These are phyloP conservation scores for Candida tibetensis DNA, from an alignment of 805 yeast species.

Conservation along the genomic window DNA sequence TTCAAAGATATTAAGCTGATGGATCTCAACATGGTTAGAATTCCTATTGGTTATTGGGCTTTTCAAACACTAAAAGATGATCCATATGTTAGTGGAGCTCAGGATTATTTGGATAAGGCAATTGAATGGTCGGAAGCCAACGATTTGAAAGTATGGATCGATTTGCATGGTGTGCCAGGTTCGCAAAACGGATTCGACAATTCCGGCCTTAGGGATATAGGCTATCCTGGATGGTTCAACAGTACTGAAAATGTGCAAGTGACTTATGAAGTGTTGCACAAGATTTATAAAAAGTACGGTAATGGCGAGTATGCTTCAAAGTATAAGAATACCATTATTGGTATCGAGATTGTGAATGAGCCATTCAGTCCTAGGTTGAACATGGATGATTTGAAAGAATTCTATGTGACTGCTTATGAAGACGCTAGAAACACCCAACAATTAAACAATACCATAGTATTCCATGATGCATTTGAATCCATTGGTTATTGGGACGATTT, in stretches of 20 bases:
- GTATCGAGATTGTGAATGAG: slow-evolving; percentile 41
- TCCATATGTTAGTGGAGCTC: slow-evolving; percentile 68
- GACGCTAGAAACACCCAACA: slow-evolving; percentile 30
- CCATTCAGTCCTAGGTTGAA: slow-evolving; percentile 30
- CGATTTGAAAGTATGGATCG: slow-evolving; percentile 79
- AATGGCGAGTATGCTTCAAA: slow-evolving; percentile 18
- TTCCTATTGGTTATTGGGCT: slow-evolving; percentile 85
- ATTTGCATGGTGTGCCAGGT: slow-evolving; percentile 95
- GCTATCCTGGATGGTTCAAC: slow-evolving; percentile 37
- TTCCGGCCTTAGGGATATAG: slow-evolving; percentile 58
- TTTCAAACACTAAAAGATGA: slow-evolving; percentile 49
- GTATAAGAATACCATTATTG: slow-evolving; percentile 33
- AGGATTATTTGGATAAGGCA: slow-evolving; percentile 59
- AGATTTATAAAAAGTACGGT: slow-evolving; percentile 36
- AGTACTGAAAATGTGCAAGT: slow-evolving; percentile 24
- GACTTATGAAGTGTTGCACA: slow-evolving; percentile 31
- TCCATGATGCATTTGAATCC: slow-evolving; percentile 65
- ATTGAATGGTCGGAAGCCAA: slow-evolving; percentile 67
- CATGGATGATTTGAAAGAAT: slow-evolving; percentile 21
- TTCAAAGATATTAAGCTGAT: slow-evolving; percentile 46
- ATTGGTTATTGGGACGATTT: slow-evolving; percentile 55
- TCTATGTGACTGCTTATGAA: slow-evolving; percentile 28
- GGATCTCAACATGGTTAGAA: slow-evolving; percentile 69
- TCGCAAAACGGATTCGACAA: slow-evolving; percentile 95
- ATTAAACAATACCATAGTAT: slow-evolving; percentile 44